phyloP scores from a whole-genome alignment of 2,329 filamentous ascomycete genomes.

The Fusarium liriodendri region DNA sequence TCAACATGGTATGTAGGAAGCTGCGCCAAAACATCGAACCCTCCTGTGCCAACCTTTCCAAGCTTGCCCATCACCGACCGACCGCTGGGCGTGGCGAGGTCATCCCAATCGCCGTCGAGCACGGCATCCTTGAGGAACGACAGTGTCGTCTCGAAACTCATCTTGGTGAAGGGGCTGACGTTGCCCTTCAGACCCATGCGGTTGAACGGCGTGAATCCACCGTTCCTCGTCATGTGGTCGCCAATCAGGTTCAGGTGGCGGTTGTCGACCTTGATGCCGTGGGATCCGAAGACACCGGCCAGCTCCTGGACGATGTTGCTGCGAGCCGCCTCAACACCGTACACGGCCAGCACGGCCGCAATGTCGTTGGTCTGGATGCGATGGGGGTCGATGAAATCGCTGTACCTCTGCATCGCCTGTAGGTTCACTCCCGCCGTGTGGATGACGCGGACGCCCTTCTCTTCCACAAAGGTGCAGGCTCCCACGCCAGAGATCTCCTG shows the following conservation, averaged over 20 bases:
- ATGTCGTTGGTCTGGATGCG: constrained; percentile 93
- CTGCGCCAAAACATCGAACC: constrained; percentile 85
- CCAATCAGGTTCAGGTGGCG: constrained; percentile 95
- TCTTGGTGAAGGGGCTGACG: constrained; percentile 94
- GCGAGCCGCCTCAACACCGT: constrained; percentile 94
- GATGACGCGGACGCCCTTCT: constrained; percentile 70
- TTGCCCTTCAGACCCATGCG: constrained; percentile 88
- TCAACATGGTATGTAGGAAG: constrained; percentile 63
- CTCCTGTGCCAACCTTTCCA: constrained; percentile 87
- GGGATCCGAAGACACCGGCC: constrained; percentile 84
- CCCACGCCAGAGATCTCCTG: constrained; percentile 86
- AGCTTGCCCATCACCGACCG: constrained; percentile 89
- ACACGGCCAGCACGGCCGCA: constrained; percentile 82
- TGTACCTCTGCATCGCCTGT: constrained; percentile 88
- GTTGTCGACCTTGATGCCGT: constrained; percentile 92
- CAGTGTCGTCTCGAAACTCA: constrained; percentile 98
- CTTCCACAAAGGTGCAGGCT: constrained; percentile 72
- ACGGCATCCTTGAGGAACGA: constrained; percentile 94
- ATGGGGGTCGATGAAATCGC: constrained; percentile 87
- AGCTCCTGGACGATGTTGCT: constrained; percentile 89
- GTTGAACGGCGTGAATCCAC: constrained; percentile 91
- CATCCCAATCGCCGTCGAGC: constrained; percentile 89
- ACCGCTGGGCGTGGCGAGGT: constrained; percentile 85
- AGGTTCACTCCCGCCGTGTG: constrained; percentile 90
- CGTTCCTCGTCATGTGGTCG: constrained; percentile 96